These are phyloP conservation scores for Mycena galericulata DNA, from an alignment of 768 basidiomycete genomes.

Conservation along the genomic window DNA sequence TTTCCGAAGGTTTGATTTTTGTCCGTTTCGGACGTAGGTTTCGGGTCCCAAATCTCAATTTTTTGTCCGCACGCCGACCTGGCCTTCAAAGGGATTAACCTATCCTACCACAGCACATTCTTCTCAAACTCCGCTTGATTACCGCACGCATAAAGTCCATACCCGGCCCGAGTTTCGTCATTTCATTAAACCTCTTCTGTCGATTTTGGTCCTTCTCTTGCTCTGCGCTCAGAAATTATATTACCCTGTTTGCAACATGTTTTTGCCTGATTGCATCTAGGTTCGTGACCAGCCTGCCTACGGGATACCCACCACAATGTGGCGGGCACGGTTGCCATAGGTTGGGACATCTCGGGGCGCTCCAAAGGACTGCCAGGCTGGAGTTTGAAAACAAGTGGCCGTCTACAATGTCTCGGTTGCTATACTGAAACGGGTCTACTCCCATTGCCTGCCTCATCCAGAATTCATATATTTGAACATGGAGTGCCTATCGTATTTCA, in stretches of 20 bases:
- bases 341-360: not conserved
- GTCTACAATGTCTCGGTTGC: not conserved
- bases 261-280: slow-evolving; percentile 1
- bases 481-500: too few species aligned
- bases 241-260: slow-evolving; percentile 1
- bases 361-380: not conserved
- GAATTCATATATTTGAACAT: too few species aligned
- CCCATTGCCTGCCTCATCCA: too few species aligned
- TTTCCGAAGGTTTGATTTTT: too few species aligned
- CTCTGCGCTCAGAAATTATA: slow-evolving; percentile 16
- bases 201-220: slow-evolving; percentile 13
- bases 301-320: not conserved
- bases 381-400: not conserved
- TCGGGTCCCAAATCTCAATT: too few species aligned
- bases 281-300: not conserved
- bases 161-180: slow-evolving; percentile 14
- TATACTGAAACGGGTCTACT: not conserved
- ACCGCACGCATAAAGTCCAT: slow-evolving; percentile 2
- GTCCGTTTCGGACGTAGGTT: too few species aligned
- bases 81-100: too few species aligned
- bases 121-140: slow-evolving; percentile 13
- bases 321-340: not conserved
- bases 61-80: too few species aligned
- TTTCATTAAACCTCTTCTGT: slow-evolving; percentile 9
- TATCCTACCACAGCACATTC: not conserved